These are phyloP conservation scores for Cytospora chrysosperma DNA, from an alignment of 2,329 filamentous ascomycete species.

Conservation along the genomic window DNA sequence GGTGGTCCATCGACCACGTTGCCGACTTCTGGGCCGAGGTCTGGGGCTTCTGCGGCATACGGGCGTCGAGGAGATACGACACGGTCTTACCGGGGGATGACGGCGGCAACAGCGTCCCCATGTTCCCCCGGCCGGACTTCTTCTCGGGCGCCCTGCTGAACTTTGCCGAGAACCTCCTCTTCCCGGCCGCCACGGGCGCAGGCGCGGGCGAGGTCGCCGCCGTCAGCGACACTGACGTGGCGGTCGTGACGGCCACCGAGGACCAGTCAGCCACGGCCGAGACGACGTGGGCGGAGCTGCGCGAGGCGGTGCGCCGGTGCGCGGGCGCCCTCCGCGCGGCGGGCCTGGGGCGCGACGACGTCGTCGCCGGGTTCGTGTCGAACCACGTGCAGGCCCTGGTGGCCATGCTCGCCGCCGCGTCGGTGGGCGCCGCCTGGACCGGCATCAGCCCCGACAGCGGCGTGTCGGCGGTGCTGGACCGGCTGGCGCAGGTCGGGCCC, in stretches of 20 bases:
- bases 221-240: slow-evolving; percentile 59
- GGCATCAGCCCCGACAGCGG: slow-evolving; percentile 91
- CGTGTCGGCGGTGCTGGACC: slow-evolving; percentile 85
- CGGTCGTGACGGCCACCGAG: slow-evolving; percentile 82
- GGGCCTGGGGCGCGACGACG: slow-evolving; percentile 57
- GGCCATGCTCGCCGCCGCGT: slow-evolving; percentile 80
- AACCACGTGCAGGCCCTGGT: slow-evolving; percentile 88
- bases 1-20: slow-evolving; percentile 80
- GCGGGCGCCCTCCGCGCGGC: slow-evolving; percentile 66
- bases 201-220: slow-evolving; percentile 47
- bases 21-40: slow-evolving; percentile 80
- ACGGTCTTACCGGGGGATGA: slow-evolving; percentile 45
- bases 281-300: slow-evolving; percentile 74
- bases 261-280: slow-evolving; percentile 45
- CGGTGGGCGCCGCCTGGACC: slow-evolving; percentile 88
- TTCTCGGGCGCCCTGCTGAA: slow-evolving; percentile 79
- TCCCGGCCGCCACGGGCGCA: slow-evolving; percentile 50
- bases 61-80: slow-evolving; percentile 61
- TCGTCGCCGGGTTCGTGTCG: slow-evolving; percentile 75
- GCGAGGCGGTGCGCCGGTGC: slow-evolving; percentile 73
- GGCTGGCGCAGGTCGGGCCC: slow-evolving; percentile 81
- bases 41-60: slow-evolving; percentile 80
- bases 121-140: slow-evolving; percentile 87
- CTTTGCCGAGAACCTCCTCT: slow-evolving; percentile 93
- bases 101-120: slow-evolving; percentile 40